Conservation (phyloP, 495 filamentous ascomycete genomes). For the Trichoderma gamsii region DNA sequence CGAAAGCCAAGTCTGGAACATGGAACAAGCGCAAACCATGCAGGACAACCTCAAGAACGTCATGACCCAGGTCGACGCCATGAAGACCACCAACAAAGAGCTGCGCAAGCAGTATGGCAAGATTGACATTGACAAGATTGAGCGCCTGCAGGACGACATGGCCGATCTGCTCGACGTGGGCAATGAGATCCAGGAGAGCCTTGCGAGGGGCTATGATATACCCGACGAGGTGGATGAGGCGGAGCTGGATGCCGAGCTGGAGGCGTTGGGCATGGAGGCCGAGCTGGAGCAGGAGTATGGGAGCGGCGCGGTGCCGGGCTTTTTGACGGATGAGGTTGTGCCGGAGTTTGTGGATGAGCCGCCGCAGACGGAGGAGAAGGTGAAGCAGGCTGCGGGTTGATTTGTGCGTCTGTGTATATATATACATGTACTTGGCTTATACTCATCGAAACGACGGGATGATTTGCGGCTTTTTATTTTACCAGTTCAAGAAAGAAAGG, state of each 20-base stretch:
- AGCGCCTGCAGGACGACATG: slow-evolving; percentile 98
- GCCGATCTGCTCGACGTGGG: slow-evolving; percentile 95
- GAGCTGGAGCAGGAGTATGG: slow-evolving; percentile 60
- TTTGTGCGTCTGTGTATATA: not conserved
- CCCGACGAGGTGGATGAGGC: slow-evolving; percentile 98
- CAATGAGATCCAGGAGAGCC: slow-evolving; percentile 96
- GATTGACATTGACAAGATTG: slow-evolving; percentile 94
- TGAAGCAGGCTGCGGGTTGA: slow-evolving; percentile 69
- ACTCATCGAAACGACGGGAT: too few relatives aligned
- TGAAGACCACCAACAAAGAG: slow-evolving; percentile 93
- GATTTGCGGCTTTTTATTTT: too few relatives aligned
- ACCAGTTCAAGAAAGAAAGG: not conserved
- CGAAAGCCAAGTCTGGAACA: slow-evolving; percentile 94
- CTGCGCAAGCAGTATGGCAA: slow-evolving; percentile 94
- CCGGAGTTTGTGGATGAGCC: slow-evolving; percentile 88
- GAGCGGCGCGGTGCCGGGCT: slow-evolving; percentile 66
- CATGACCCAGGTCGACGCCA: slow-evolving; percentile 96
- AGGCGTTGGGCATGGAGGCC: slow-evolving; percentile 86
- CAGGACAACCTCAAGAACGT: slow-evolving; percentile 98
- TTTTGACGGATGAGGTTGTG: slow-evolving; percentile 72
- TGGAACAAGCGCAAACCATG: slow-evolving; percentile 99
- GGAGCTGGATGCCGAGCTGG: slow-evolving; percentile 92
- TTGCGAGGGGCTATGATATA: slow-evolving; percentile 88
- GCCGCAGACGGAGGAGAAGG: slow-evolving; percentile 57
- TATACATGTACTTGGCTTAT: too few relatives aligned